Conservation (phyloP, 805 yeast genomes). For the Spathaspora sp. region DNA sequence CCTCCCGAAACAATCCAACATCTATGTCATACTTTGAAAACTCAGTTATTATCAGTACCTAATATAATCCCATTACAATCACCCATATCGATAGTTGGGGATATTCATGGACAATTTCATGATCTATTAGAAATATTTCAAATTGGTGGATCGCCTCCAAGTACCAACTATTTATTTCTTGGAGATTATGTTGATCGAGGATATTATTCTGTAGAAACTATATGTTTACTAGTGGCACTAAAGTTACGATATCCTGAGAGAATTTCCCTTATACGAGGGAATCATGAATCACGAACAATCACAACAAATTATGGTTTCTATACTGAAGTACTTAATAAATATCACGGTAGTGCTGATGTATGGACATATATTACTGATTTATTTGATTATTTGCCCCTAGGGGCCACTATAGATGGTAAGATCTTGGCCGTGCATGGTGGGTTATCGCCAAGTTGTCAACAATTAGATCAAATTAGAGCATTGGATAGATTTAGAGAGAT, state of each 20-base stretch:
- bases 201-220: slow-evolving; percentile 89
- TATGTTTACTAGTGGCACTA: slow-evolving; percentile 73
- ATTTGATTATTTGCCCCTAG: slow-evolving; percentile 84
- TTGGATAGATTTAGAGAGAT: slow-evolving; percentile 91
- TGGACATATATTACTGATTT: slow-evolving; percentile 91
- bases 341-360: slow-evolving; percentile 65
- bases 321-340: slow-evolving; percentile 88
- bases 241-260: slow-evolving; percentile 87
- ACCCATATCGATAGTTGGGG: slow-evolving; percentile 96
- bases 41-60: slow-evolving; percentile 72
- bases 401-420: slow-evolving; percentile 85
- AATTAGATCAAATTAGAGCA: slow-evolving; percentile 84
- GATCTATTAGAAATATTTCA: slow-evolving; percentile 89
- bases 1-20: slow-evolving; percentile 40
- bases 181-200: slow-evolving; percentile 98
- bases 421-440: slow-evolving; percentile 98
- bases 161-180: slow-evolving; percentile 85
- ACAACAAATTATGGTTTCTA: slow-evolving; percentile 97
- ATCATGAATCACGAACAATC: slow-evolving; percentile 94
- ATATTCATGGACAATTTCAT: slow-evolving; percentile 95
- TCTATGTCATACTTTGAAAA: slow-evolving; percentile 75
- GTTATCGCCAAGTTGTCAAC: slow-evolving; percentile 89
- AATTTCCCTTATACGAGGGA: slow-evolving; percentile 82
- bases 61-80: slow-evolving; percentile 80
- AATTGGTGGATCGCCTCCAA: slow-evolving; percentile 91